Evolutionary conservation across 495 filamentous ascomycete genomes (phyloP), one percentile per base, ranked within the genome.

Genomic region (Tuber melanosporum): DNA sequence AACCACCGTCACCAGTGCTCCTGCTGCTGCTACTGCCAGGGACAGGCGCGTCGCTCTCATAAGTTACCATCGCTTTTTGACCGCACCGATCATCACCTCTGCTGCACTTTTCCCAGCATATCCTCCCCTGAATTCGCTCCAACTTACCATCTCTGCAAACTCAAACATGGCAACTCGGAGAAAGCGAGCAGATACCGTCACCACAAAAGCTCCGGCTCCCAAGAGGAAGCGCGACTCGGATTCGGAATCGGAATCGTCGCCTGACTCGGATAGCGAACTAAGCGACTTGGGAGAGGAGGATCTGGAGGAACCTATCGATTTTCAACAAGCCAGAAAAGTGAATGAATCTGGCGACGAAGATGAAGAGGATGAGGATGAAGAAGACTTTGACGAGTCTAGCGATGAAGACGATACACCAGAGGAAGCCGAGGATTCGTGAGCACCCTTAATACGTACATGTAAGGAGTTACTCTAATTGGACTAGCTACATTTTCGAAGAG

Each of bases 231-330:
- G 76, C 36, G n/a, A 71, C 57, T 70, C 66, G 57, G 49, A 57
- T 46, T 77, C 77, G 8, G 78, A 79, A 17, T 73, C 78, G 22
- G 72, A 73, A 5, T 77, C 74, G 45, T 62, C 75, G 22, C 72
- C 81, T 9, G 73, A 73, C 17, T 82, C 80, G 12, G 80, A 82
- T 17, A 82, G 80, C 45, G 81, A 82, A 26, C 80, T 82, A 19
- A 80, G 77, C 22, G 81, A 82, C 43, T 52, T 81, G 44, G 45
- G 90, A 88, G 84, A 92, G 90, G 86, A 92, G 86, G 79, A 89
- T n/a, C 74, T 79, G 36, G 80, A 82, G 44, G 80, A 82, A 32
- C 82, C 80, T 26, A 77, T 79, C 73, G 10, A 66, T 80, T 19
- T 71, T 73, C 14, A 42, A 71, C 14, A 72, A 69, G 78, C 66